These are phyloP conservation scores for Leccinum pellstonianum DNA, from an alignment of 768 basidiomycete species.

Conservation along the genomic window DNA sequence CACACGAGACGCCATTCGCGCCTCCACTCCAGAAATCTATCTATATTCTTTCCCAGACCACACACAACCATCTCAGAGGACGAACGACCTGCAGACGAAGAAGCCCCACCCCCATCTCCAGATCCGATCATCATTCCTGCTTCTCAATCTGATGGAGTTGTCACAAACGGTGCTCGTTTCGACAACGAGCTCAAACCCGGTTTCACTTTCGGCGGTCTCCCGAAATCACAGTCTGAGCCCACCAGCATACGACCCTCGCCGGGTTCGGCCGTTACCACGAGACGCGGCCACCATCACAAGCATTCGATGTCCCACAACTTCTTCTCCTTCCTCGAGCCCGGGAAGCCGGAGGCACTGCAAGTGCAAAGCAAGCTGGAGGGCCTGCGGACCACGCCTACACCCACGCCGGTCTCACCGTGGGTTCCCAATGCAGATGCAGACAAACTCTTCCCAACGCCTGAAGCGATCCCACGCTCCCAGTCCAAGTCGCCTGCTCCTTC, in stretches of 20 bases:
- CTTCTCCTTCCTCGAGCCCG: slow-evolving; percentile 92
- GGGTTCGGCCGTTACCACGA: slow-evolving; percentile 26
- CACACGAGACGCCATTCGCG: slow-evolving; percentile 56
- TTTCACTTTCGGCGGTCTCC: slow-evolving; percentile 64
- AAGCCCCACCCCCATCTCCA: slow-evolving; percentile 47
- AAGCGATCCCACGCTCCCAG: slow-evolving; percentile 20
- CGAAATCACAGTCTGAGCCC: slow-evolving; percentile 29
- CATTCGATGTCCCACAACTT: slow-evolving; percentile 94
- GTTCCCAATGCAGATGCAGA: slow-evolving; percentile 43
- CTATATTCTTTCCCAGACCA: slow-evolving; percentile 83
- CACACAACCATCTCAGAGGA: slow-evolving; percentile 67
- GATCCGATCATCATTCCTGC: slow-evolving; percentile 42
- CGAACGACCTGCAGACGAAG: slow-evolving; percentile 45
- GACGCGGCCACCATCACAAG: slow-evolving; percentile 84
- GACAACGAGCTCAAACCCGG: slow-evolving; percentile 47
- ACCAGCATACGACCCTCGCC: slow-evolving; percentile 15
- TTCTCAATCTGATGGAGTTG: slow-evolving; percentile 36
- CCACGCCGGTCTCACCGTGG: slow-evolving; percentile 67
- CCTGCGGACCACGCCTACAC: slow-evolving; percentile 58
- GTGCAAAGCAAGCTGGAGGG: slow-evolving; percentile 30
- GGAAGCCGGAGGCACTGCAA: slow-evolving; percentile 20
- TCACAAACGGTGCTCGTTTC: slow-evolving; percentile 25
- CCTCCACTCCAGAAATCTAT: slow-evolving; percentile 88
- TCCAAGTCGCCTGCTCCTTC: slow-evolving; percentile 25
- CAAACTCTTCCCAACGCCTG: slow-evolving; percentile 6